phyloP scores from a whole-genome alignment of 2,329 filamentous ascomycete species.

The Pyricularia pennisetigena region DNA sequence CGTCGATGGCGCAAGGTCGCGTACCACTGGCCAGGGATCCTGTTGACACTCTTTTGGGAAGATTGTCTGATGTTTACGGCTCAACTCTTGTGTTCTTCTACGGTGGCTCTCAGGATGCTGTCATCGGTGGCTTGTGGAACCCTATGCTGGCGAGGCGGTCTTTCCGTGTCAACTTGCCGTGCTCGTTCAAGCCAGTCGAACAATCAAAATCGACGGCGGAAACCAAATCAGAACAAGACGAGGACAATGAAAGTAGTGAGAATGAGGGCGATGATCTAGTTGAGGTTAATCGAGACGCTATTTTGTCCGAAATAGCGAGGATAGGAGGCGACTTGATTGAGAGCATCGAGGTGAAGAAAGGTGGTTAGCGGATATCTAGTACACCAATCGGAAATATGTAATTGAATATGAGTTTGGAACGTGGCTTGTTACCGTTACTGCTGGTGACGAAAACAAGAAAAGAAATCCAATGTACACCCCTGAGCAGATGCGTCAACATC shows the following conservation, averaged over 20 bases:
- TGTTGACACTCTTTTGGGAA: constrained; percentile 50
- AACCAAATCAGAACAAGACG: background rate
- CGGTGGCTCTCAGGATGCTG: constrained; percentile 41
- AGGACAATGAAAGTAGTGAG: constrained; percentile 12
- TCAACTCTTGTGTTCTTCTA: constrained; percentile 72
- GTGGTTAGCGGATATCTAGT: background rate
- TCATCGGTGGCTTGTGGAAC: constrained; percentile 51
- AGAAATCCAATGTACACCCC: too few relatives aligned
- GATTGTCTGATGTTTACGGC: constrained; percentile 58
- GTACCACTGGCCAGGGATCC: constrained; percentile 49
- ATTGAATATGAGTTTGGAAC: background rate
- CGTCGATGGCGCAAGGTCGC: constrained; percentile 34
- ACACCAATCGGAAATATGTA: background rate
- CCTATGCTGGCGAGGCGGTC: constrained; percentile 41
- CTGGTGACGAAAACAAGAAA: too few relatives aligned
- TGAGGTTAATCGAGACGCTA: constrained; percentile 55
- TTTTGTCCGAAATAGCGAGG: constrained; percentile 64
- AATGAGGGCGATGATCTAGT: constrained; percentile 28
- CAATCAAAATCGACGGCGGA: constrained; percentile 7
- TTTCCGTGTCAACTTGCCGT: constrained; percentile 64
- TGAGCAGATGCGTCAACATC: too few relatives aligned
- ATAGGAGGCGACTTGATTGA: constrained; percentile 59
- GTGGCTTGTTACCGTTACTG: too few relatives aligned
- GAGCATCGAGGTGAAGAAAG: constrained; percentile 46
- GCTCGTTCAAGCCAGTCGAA: constrained; percentile 49